These are phyloP conservation scores for Sanghuangporus baumii DNA, from an alignment of 1,284 basidiomycete genomes.

Conservation along the genomic window DNA sequence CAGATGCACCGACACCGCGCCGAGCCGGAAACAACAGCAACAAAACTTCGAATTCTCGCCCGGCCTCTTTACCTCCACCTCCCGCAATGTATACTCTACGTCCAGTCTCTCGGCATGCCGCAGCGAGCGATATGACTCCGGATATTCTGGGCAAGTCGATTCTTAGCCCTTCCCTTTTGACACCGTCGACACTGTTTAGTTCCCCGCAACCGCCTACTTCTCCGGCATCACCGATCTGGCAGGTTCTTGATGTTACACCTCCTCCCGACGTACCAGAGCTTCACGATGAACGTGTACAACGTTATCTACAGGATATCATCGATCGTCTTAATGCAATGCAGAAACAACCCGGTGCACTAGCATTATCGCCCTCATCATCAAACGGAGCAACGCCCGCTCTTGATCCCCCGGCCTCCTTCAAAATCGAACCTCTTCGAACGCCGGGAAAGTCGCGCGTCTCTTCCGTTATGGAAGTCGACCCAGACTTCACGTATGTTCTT, in stretches of 20 bases:
- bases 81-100: neutral
- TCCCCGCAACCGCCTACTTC: slow-evolving; percentile 27
- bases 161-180: slow-evolving; percentile 4
- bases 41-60: slow-evolving; percentile 17
- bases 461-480: neutral
- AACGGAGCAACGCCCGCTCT: slow-evolving; percentile 22
- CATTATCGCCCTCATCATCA: slow-evolving; percentile 20
- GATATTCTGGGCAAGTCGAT: neutral
- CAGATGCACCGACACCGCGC: slow-evolving; percentile 56
- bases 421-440: neutral
- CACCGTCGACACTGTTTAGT: slow-evolving; percentile 25
- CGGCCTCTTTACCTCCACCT: slow-evolving; percentile 18
- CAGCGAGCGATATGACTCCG: neutral
- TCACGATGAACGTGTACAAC: slow-evolving; percentile 66
- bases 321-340: slow-evolving; percentile 75
- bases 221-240: slow-evolving; percentile 25
- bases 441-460: neutral
- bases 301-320: slow-evolving; percentile 78
- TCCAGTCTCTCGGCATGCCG: neutral
- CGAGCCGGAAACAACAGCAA: slow-evolving; percentile 33
- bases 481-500: neutral
- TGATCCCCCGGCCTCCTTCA: slow-evolving; percentile 5
- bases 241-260: slow-evolving; percentile 32
- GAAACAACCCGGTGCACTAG: slow-evolving; percentile 27
- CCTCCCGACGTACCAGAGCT: slow-evolving; percentile 38